Base-by-base conservation (phyloP, 306 rosid genomes). In the Vicia villosa region DNA sequence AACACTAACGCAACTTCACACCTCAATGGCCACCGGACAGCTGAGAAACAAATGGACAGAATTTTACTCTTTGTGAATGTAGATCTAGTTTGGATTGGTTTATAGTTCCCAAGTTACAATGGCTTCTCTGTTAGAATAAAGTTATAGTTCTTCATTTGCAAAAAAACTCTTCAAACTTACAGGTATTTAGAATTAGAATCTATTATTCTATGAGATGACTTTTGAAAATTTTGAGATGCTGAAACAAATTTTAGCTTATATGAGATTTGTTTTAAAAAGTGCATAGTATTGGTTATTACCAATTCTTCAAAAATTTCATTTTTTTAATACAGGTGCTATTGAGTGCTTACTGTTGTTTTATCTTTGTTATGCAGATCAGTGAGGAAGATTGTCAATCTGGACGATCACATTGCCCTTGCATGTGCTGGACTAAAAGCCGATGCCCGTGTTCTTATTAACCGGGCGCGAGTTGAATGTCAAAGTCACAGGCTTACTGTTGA, bases 341-440 rank as follows among this genome's bases (percentile, higher is more conserved):
- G 56, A 10, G 21, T 22, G 50, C 52, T 57, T 58, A 69, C 37
- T 0, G 42, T 28, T 2, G 4, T 66, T 12, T 49, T 54, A 21
- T 50, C 54, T 74, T 71, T 28, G 20, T 61, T 73, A 42, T 38
- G 69, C 81, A 81, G 85, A 58, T 4, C 79, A 0, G 85, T 81
- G 61, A 76, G 79, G 56, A 81, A 81, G 81, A 81, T 81, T 68
- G 85, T 81, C 62, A 81, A 81, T 76, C 54, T 81, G 50, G 81
- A 81, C 5, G 37, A 76, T 62, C 85, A 81, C 79, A 76, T 77
- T 77, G 97, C 97, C 19, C 87, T 94, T 26, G 97, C 98, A 6
- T 94, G 98, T 79, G 98, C 98, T 7, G 97, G 99, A 45, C 96
- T 95, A 21, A 95, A 95, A 77, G 99, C 96, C 2, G 97, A 95